Percentiles rank a stretch among this genome's conserved stretches.
Conservation (phyloP, 371 early-diverging fungal species). For the Rhizopus stolonifer region DNA sequence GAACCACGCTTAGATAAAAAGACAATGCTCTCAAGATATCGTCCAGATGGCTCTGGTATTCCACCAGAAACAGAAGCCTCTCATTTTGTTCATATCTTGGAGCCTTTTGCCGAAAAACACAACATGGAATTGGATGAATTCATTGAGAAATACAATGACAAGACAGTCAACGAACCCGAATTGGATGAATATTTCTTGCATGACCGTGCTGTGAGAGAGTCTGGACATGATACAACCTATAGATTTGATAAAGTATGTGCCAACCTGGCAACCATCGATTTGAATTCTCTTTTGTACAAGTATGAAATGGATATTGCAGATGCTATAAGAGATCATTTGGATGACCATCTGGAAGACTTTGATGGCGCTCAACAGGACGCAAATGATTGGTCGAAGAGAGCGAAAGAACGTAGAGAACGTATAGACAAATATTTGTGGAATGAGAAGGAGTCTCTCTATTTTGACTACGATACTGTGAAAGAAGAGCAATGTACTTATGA, state of each 20-base stretch:
- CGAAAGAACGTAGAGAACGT: slow-evolving; percentile 52
- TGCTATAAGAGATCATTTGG: slow-evolving; percentile 64
- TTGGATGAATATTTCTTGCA: slow-evolving; percentile 95
- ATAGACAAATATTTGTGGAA: slow-evolving; percentile 76
- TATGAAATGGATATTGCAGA: slow-evolving; percentile 91
- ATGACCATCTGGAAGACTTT: slow-evolving; percentile 52
- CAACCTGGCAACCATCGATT: slow-evolving; percentile 87
- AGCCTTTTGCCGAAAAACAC: slow-evolving; percentile 76
- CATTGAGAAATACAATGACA: slow-evolving; percentile 65
- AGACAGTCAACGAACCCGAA: slow-evolving; percentile 71
- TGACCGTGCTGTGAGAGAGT: slow-evolving; percentile 95
- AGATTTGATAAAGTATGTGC: slow-evolving; percentile 92
- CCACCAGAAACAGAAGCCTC: slow-evolving; percentile 96
- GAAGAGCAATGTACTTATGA: slow-evolving; percentile 63
- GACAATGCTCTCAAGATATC: slow-evolving; percentile 82
- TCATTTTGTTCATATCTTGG: slow-evolving; percentile 90
- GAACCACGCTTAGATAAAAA: slow-evolving; percentile 74
- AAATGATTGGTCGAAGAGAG: slow-evolving; percentile 55
- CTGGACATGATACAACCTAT: slow-evolving; percentile 97
- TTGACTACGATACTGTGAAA: slow-evolving; percentile 62
- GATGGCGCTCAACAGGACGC: slow-evolving; percentile 42
- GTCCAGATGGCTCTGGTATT: slow-evolving; percentile 89
- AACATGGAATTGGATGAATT: slow-evolving; percentile 74
- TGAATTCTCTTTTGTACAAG: slow-evolving; percentile 90
- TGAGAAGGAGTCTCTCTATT: slow-evolving; percentile 54